Conservation (phyloP, 257 asterid genomes). For the Verbascum thapsus region DNA sequence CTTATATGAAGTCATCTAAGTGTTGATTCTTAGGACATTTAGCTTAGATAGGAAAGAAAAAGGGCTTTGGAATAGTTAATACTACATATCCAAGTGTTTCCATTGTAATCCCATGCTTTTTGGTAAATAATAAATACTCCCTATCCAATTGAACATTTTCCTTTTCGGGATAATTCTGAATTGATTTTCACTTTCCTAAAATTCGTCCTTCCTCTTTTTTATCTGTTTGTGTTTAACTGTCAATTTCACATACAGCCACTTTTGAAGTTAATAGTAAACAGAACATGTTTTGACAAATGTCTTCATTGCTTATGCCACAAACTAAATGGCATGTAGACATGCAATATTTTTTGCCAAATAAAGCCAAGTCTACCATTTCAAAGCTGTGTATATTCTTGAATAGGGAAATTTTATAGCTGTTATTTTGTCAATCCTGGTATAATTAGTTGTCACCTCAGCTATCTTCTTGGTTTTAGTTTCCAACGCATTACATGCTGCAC, state of each 20-base stretch:
- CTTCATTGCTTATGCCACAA: not conserved
- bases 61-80: not conserved
- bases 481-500: not conserved
- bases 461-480: no score
- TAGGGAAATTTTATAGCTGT: not conserved
- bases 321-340: not conserved
- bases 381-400: not conserved
- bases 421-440: not conserved
- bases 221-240: not conserved
- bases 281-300: not conserved
- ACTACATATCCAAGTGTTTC: not conserved
- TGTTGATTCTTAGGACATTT: not conserved
- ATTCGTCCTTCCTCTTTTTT: not conserved
- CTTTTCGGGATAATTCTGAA: not conserved
- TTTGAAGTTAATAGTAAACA: not conserved
- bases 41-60: not conserved
- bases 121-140: not conserved
- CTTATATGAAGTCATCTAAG: not conserved
- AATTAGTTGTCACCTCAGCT: conserved; percentile 2
- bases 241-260: not conserved
- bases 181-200: not conserved
- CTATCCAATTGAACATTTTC: not conserved
- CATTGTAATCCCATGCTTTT: not conserved
- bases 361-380: not conserved
- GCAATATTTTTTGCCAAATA: not conserved